Percentiles rank a stretch among this genome's conserved stretches.
phyloP scores from a whole-genome alignment of 176 grass and related monocot species.

The Eleusine coracana region DNA sequence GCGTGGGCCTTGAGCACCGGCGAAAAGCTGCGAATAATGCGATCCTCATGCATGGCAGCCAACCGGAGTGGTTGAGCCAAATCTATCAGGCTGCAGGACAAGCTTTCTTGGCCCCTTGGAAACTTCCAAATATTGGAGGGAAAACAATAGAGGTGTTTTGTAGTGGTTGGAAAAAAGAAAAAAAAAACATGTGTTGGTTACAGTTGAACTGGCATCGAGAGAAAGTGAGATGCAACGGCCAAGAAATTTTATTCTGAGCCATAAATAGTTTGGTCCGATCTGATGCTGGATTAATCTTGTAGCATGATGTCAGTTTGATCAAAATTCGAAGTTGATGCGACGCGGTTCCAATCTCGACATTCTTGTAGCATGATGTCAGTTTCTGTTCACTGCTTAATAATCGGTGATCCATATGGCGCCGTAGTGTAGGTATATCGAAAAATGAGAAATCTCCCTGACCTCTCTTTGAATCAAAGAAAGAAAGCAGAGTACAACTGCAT shows the following conservation, averaged over 20 bases:
- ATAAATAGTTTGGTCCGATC: too few species aligned
- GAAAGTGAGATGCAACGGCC: background rate
- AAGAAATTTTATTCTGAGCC: background rate
- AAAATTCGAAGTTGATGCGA: too few species aligned
- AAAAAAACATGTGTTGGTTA: background rate
- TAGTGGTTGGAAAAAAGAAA: too few species aligned
- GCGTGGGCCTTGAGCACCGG: constrained; percentile 21
- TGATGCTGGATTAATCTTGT: background rate
- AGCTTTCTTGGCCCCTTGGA: constrained; percentile 7
- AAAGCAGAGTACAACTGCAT: background rate
- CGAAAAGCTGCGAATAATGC: constrained; percentile 42
- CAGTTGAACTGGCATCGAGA: background rate
- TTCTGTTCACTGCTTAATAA: too few species aligned
- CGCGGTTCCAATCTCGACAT: too few species aligned
- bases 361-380: too few species aligned
- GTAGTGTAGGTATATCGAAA: too few species aligned
- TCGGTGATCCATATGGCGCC: too few species aligned
- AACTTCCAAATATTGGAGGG: constrained; percentile 33
- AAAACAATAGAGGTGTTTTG: background rate
- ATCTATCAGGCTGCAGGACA: constrained; percentile 44
- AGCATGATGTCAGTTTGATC: background rate
- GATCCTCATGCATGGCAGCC: background rate
- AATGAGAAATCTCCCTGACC: too few species aligned
- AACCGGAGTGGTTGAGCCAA: constrained; percentile 43
- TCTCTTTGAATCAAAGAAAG: too few species aligned